These are phyloP conservation scores for Aspergillus sergii DNA, from an alignment of 2,329 filamentous ascomycete species.

Conservation along the genomic window DNA sequence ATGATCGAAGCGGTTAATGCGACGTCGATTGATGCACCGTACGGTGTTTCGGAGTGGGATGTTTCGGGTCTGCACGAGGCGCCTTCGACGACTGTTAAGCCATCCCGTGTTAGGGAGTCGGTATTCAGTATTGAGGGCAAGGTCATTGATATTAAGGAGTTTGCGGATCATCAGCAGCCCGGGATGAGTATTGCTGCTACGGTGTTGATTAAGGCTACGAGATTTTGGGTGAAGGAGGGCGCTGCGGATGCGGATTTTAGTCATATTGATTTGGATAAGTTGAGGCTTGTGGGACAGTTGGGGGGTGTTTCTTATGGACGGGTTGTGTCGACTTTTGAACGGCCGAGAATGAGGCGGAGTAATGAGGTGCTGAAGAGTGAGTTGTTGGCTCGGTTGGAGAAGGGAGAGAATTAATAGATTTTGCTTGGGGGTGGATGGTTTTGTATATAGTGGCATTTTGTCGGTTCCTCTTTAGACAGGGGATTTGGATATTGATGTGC, in stretches of 20 bases:
- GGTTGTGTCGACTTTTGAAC: constrained; percentile 67
- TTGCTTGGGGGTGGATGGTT: background rate
- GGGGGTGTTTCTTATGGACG: constrained; percentile 84
- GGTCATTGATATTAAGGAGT: constrained; percentile 72
- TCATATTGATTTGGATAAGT: constrained; percentile 72
- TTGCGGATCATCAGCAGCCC: constrained; percentile 67
- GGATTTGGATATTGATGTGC: background rate
- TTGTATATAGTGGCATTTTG: background rate
- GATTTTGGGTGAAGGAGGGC: constrained; percentile 86
- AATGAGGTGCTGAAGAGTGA: constrained; percentile 23
- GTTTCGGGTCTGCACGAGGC: constrained; percentile 74
- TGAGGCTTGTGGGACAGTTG: constrained; percentile 74
- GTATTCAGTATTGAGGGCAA: constrained; percentile 79
- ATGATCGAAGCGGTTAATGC: constrained; percentile 86
- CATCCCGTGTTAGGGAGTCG: constrained; percentile 76
- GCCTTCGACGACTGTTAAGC: constrained; percentile 64
- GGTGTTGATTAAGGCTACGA: constrained; percentile 75
- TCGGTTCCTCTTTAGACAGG: background rate
- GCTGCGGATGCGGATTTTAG: constrained; percentile 75
- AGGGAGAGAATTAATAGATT: background rate
- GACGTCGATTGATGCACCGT: constrained; percentile 73
- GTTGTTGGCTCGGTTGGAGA: constrained; percentile 14
- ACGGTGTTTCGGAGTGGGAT: constrained; percentile 75
- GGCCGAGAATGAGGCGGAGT: constrained; percentile 53
- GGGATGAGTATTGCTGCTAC: constrained; percentile 74